phyloP scores from a whole-genome alignment of 345 rosid species.

The Eucalyptus globulus region DNA sequence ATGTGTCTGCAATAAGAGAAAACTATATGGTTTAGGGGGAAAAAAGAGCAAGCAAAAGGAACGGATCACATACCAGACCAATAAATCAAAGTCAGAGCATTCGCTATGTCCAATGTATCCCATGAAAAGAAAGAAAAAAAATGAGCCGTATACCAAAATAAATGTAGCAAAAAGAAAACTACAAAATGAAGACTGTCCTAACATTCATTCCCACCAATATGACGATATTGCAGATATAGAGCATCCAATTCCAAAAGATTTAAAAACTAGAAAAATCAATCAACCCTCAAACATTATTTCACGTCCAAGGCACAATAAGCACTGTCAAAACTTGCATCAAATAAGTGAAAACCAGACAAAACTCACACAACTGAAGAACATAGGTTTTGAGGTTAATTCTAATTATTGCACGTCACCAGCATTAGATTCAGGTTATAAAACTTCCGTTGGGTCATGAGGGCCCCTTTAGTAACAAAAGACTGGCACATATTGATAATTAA shows the following conservation, averaged over 20 bases:
- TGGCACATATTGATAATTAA: not conserved
- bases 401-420: not conserved
- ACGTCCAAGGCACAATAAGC: not conserved
- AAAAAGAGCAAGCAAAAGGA: not conserved
- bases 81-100: not conserved
- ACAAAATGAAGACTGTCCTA: not conserved
- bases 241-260: not conserved
- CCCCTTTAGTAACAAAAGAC: not conserved
- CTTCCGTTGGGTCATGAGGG: not conserved
- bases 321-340: not conserved
- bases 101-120: not conserved
- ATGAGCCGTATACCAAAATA: not conserved
- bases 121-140: not conserved
- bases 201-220: not conserved
- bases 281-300: not conserved
- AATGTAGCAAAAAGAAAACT: not conserved
- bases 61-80: not conserved
- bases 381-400: not conserved
- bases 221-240: not conserved
- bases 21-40: not conserved
- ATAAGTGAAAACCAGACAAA: not conserved
- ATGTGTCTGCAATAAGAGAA: constrained; percentile 38
- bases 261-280: not conserved
- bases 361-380: not conserved
- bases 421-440: not conserved